Evolutionary conservation across 1,284 basidiomycete genomes (phyloP), one percentile per base, ranked within the genome.

Genomic region (Boletus sp.): DNA sequence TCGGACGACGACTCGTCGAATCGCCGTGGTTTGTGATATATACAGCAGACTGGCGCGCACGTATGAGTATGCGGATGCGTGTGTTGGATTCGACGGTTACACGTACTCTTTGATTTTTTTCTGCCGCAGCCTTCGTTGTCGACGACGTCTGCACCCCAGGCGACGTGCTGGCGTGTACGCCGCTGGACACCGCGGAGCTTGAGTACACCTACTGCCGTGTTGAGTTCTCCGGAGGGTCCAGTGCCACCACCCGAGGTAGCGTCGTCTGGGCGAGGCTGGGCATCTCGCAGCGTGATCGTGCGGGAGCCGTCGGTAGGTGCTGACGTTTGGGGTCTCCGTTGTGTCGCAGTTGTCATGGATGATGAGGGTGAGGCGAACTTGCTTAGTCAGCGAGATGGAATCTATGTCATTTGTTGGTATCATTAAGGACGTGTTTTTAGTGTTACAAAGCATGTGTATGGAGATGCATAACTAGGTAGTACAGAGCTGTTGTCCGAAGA

Each of bases 51-150:
- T 95, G 62, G 19, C 25, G 30, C 35, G 30, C 16, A 33, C n/a
- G n/a, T 11, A 44, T 9, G 11, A 21, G 43, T 1, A n/a, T 44
- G 40, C 21, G 35, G 6, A 35, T 35, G 17, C 19, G 19, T 19
- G 37, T 38, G 37, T 38, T 16, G 31, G 8, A 21, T 7, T 13
- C 21, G n/a, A 52, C 21, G 23, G 30, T 30, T 17, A 21, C 9
- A 43, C 89, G 64, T 64, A 94, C 93, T 93, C 77, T 95, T 95
- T 25, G 89, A 90, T 64, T 89, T 91, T 75, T 94, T 94, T 77
- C 83, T 85, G 17, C 89, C 89, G 60, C 85, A 81, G 1, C 86
- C 86, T 69, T 95, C 93, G 66, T 95, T 95, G 71, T 95, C 93
- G 2, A 95, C 81, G 4, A 92, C 90, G 61, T 86, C 88, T n/a